Conservation (phyloP, 2,329 filamentous ascomycete species). For the Fusarium tanahbumbuense region DNA sequence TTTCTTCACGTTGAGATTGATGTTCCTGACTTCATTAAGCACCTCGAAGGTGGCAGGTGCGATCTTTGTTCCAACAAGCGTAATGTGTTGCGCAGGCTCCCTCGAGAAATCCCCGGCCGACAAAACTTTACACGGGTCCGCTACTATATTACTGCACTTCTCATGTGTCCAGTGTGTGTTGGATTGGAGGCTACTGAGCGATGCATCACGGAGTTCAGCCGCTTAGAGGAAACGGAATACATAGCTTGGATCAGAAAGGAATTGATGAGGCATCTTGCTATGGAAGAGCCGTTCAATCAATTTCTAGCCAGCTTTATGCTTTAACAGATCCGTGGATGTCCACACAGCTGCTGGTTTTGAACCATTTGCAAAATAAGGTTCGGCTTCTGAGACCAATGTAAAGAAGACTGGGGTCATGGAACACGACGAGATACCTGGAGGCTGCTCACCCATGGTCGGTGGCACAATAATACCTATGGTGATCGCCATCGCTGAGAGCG, state of each 20-base stretch:
- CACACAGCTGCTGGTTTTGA: too few relatives aligned
- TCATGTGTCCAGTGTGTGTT: conserved; percentile 15
- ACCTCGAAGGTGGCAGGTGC: neutral
- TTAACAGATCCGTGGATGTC: too few relatives aligned
- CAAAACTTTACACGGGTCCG: too few relatives aligned
- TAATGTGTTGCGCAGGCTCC: too few relatives aligned
- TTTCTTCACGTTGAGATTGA: neutral
- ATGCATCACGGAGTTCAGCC: neutral
- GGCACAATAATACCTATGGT: neutral
- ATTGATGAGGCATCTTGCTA: neutral
- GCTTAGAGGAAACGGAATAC: rapidly evolving
- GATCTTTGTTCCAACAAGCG: too few relatives aligned
- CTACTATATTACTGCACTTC: too few relatives aligned
- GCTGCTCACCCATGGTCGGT: neutral
- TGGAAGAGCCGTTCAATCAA: too few relatives aligned
- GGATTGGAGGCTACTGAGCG: neutral
- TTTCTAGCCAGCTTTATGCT: too few relatives aligned
- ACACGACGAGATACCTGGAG: neutral
- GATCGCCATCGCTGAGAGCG: neutral
- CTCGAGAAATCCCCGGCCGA: too few relatives aligned
- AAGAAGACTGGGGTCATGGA: rapidly evolving
- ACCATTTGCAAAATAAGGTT: neutral
- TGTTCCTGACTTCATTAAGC: conserved; percentile 7
- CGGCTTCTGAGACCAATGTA: neutral
- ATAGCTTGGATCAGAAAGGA: neutral